Evolutionary conservation across 768 basidiomycete genomes (phyloP).

Genomic region (Suillus brevipes): DNA sequence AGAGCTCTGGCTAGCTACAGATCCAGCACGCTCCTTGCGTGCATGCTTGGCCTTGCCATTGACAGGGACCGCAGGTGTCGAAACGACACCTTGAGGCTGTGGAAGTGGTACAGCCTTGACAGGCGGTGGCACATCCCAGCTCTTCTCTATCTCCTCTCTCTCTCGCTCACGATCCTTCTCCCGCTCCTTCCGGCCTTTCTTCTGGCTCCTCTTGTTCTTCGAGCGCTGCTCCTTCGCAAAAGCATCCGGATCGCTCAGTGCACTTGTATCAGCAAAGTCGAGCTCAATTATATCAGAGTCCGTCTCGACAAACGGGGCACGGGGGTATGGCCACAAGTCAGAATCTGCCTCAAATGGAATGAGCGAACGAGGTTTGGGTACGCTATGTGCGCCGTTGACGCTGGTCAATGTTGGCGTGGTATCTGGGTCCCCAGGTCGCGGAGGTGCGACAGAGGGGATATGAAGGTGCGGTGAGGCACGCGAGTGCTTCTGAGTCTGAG

Average conservation of each 20-base stretch:
- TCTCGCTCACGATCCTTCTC: conserved; percentile 40
- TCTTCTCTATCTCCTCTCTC: conserved; percentile 54
- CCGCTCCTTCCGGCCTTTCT: conserved; percentile 27
- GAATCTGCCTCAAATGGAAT: conserved; percentile 66
- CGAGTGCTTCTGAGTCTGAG: conserved; percentile 13
- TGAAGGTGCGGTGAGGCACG: conserved; percentile 10
- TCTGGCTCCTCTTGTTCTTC: conserved; percentile 23
- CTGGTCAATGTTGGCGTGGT: conserved; percentile 12
- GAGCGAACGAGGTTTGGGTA: conserved; percentile 39
- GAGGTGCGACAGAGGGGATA: conserved; percentile 7
- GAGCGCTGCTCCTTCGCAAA: conserved; percentile 41
- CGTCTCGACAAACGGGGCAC: conserved; percentile 42
- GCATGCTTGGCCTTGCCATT: conserved; percentile 28
- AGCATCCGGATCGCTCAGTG: conserved; percentile 64
- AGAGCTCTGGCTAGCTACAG: neutral
- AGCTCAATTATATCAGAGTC: conserved; percentile 69
- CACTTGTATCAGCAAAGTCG: conserved; percentile 72
- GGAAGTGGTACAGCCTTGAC: conserved; percentile 24
- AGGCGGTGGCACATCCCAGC: conserved; percentile 56
- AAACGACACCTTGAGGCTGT: neutral
- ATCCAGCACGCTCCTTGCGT: conserved; percentile 11
- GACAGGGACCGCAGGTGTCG: conserved; percentile 7
- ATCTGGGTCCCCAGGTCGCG: conserved; percentile 10
- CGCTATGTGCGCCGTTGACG: conserved; percentile 13
- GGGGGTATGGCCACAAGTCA: conserved; percentile 72